Percentiles rank a stretch among this genome's conserved stretches.
Conservation (phyloP, 306 rosid genomes). For the Vigna trinervia region DNA sequence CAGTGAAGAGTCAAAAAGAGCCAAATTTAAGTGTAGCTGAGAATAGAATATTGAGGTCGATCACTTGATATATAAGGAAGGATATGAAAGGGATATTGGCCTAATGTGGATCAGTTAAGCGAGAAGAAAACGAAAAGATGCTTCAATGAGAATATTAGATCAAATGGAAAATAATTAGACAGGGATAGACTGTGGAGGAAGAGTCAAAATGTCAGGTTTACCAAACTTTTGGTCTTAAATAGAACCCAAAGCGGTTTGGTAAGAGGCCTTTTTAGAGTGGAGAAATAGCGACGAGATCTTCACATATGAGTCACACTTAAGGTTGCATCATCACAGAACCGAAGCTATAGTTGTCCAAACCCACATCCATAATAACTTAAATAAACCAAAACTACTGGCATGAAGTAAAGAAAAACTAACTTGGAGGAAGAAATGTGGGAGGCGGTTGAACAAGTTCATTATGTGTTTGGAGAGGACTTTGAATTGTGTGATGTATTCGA, state of each 20-base stretch:
- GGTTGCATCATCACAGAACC: background rate
- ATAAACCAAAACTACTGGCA: slow-evolving; percentile 18
- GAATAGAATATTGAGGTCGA: slow-evolving; percentile 11
- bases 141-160: background rate
- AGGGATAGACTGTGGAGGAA: background rate
- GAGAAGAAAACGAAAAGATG: slow-evolving; percentile 15
- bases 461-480: slow-evolving; percentile 40
- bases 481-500: slow-evolving; percentile 63
- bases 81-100: background rate
- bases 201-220: background rate
- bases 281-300: too few species aligned
- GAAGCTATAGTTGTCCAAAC: background rate
- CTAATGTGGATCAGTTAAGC: background rate
- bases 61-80: slow-evolving; percentile 1
- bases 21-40: slow-evolving; percentile 12
- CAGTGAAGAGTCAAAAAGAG: slow-evolving; percentile 24
- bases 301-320: background rate
- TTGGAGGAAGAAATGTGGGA: slow-evolving; percentile 64
- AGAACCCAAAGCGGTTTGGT: background rate
- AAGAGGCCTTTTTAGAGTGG: too few species aligned
- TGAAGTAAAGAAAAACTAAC: slow-evolving; percentile 58
- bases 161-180: background rate
- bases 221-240: background rate
- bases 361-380: slow-evolving; percentile 16
- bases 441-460: slow-evolving; percentile 44